Conservation (phyloP, 1,139 yeast species). For the Scheffersomyces lignicola region DNA sequence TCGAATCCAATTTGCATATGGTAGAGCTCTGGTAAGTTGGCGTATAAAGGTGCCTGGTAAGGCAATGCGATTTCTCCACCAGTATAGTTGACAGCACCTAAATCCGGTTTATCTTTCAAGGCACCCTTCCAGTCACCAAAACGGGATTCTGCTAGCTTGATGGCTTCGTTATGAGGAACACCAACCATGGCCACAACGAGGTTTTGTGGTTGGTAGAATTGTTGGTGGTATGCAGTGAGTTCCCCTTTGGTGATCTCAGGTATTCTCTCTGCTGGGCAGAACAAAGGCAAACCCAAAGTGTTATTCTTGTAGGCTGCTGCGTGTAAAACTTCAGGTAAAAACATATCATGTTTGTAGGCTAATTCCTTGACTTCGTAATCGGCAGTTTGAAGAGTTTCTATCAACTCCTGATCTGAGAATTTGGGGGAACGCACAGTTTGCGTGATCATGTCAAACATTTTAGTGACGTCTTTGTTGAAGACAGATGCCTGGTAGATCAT, state of each 20-base stretch:
- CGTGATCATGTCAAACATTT: constrained; percentile 76
- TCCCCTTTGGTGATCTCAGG: constrained; percentile 52
- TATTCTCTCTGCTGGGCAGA: constrained; percentile 75
- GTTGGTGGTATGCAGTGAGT: constrained; percentile 61
- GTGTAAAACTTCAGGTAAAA: constrained; percentile 85
- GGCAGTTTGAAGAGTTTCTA: constrained; percentile 73
- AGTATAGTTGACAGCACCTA: constrained; percentile 59
- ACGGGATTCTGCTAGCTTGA: constrained; percentile 59
- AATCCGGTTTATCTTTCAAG: constrained; percentile 25
- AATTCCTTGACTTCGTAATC: constrained; percentile 82
- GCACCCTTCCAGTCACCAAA: constrained; percentile 60
- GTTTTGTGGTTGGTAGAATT: constrained; percentile 77
- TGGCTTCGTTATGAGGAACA: constrained; percentile 69
- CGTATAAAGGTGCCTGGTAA: constrained; percentile 62
- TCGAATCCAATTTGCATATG: constrained; percentile 89
- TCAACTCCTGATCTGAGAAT: constrained; percentile 67
- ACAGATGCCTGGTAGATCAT: constrained; percentile 94
- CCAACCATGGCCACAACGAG: constrained; percentile 90
- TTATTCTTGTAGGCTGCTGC: constrained; percentile 71
- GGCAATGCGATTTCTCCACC: constrained; percentile 82
- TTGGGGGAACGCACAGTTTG: constrained; percentile 77
- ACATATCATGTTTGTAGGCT: constrained; percentile 79
- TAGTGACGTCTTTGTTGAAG: constrained; percentile 81
- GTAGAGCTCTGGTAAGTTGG: constrained; percentile 76
- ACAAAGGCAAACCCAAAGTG: constrained; percentile 82